phyloP scores from a whole-genome alignment of 2,329 filamentous ascomycete genomes.

The Alternaria sp. region DNA sequence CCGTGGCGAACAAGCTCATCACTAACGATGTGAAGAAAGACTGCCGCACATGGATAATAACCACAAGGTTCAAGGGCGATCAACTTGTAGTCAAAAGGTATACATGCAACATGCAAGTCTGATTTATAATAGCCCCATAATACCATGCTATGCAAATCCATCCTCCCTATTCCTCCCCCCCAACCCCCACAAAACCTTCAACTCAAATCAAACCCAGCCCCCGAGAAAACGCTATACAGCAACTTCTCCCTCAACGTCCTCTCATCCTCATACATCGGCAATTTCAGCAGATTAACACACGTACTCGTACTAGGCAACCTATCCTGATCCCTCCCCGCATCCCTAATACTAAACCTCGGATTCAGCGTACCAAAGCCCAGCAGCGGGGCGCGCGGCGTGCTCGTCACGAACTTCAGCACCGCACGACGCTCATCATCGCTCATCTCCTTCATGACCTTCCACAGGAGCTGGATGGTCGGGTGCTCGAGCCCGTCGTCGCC shows the following conservation, averaged over 20 bases:
- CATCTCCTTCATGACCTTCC: conserved; percentile 82
- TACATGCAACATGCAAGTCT: no score
- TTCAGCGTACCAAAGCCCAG: conserved; percentile 86
- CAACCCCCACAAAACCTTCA: conserved; percentile 7
- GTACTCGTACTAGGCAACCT: conserved; percentile 92
- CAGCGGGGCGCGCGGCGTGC: conserved; percentile 86
- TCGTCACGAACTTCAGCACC: conserved; percentile 94
- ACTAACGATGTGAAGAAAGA: no score
- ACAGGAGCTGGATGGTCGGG: conserved; percentile 84
- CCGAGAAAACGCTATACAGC: conserved; percentile 86
- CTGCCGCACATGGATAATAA: no score
- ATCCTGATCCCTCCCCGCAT: conserved; percentile 76
- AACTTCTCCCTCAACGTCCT: conserved; percentile 76
- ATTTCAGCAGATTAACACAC: conserved; percentile 91
- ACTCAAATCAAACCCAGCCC: conserved; percentile 82
- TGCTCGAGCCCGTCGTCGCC: conserved; percentile 91
- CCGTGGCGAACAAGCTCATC: no score
- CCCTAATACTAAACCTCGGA: conserved; percentile 87
- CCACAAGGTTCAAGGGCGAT: no score
- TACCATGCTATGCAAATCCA: not conserved
- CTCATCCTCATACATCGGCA: conserved; percentile 78
- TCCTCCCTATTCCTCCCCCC: no score
- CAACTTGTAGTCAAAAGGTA: no score
- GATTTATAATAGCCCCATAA: not conserved
- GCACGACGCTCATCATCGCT: conserved; percentile 79